phyloP scores from a whole-genome alignment of 2,329 filamentous ascomycete species.

The Hypoxylon sp. region DNA sequence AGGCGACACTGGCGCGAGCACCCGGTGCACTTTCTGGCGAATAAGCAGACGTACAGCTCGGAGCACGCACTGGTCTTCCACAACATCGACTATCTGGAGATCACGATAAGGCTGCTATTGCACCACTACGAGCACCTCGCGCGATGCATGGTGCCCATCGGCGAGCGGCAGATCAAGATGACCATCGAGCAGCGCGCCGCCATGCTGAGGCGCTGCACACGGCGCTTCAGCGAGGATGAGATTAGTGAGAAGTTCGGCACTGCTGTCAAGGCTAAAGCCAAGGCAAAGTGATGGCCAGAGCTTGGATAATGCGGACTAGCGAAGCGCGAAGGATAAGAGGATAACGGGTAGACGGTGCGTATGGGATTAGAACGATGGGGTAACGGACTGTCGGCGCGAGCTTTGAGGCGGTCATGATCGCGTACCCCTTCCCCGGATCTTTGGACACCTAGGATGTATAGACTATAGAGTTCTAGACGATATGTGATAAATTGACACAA shows the following conservation, averaged over 20 bases:
- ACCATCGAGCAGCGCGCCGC: slow-evolving; percentile 73
- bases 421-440: background rate
- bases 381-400: background rate
- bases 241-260: slow-evolving; percentile 69
- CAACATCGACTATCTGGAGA: slow-evolving; percentile 85
- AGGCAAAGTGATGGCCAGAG: slow-evolving; percentile 10
- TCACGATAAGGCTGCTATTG: slow-evolving; percentile 76
- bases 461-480: background rate
- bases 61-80: slow-evolving; percentile 83
- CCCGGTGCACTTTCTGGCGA: slow-evolving; percentile 78
- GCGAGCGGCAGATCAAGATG: slow-evolving; percentile 75
- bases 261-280: slow-evolving; percentile 19
- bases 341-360: background rate
- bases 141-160: slow-evolving; percentile 79
- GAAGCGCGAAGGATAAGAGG: background rate
- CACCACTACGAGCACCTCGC: slow-evolving; percentile 82
- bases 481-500: background rate
- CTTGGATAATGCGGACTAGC: background rate
- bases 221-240: slow-evolving; percentile 75
- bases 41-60: slow-evolving; percentile 75
- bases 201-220: slow-evolving; percentile 76
- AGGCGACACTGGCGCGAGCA: slow-evolving; percentile 86
- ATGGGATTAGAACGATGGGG: background rate
- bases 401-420: background rate
- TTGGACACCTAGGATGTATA: background rate